Conservation (phyloP, 352 stramenopile genomes). For the Phytopythium sindhum region DNA sequence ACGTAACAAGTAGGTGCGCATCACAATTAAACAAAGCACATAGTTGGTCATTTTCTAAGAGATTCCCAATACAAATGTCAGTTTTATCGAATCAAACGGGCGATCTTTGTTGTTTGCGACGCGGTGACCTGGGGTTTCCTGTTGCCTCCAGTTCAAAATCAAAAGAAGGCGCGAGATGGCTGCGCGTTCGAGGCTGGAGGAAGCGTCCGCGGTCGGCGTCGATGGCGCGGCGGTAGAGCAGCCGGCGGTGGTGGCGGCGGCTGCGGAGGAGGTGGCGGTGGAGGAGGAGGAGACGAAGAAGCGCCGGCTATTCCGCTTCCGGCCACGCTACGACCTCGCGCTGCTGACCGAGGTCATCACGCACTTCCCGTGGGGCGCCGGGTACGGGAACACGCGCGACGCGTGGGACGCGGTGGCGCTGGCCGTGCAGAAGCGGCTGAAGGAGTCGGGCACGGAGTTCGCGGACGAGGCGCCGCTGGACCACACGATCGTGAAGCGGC, state of each 20-base stretch:
- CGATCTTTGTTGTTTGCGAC: neutral
- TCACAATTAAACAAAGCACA: too few species aligned
- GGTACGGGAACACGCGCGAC: conserved; percentile 36
- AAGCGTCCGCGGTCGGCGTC: neutral
- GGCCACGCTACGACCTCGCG: conserved; percentile 31
- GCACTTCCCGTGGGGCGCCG: conserved; percentile 36
- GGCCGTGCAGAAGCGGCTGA: conserved; percentile 23
- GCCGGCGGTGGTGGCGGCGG: neutral
- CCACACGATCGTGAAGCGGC: conserved; percentile 35
- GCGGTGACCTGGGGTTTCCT: too few species aligned
- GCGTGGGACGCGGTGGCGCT: conserved; percentile 33
- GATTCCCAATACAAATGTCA: too few species aligned
- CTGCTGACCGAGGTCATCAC: conserved; percentile 37
- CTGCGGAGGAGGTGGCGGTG: neutral
- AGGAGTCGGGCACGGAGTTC: conserved; percentile 19
- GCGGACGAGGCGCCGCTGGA: conserved; percentile 21
- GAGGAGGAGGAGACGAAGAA: conserved; percentile 7
- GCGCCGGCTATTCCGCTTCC: conserved; percentile 38
- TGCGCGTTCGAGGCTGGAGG: neutral
- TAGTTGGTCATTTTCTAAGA: too few species aligned
- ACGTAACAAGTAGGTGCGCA: too few species aligned
- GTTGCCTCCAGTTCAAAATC: neutral
- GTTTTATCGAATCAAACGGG: too few species aligned
- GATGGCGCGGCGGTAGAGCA: neutral
- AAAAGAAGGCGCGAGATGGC: conserved; percentile 4